Evolutionary conservation across 306 rosid genomes (phyloP).

Genomic region (Quercus engelmannii): DNA sequence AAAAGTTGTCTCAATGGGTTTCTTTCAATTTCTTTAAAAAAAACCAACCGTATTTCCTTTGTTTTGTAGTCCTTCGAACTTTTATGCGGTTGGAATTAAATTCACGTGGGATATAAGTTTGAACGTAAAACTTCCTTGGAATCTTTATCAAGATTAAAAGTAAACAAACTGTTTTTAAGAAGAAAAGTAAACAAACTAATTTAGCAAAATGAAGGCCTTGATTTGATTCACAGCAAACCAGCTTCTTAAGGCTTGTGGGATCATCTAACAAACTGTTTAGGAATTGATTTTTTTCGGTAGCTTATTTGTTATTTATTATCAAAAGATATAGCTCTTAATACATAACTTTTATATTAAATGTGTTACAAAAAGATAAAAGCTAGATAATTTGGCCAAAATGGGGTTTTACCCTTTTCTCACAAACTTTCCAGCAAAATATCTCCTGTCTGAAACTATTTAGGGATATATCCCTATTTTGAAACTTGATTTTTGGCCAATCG

Average conservation of each 20-base stretch:
- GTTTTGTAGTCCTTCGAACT: neutral
- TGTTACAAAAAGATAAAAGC: too few species aligned
- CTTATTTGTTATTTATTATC: too few species aligned
- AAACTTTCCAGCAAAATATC: too few species aligned
- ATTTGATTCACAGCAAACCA: neutral
- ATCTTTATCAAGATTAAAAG: too few species aligned
- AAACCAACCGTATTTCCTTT: neutral
- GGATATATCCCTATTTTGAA: accelerated
- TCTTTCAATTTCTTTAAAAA: neutral
- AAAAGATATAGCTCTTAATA: too few species aligned
- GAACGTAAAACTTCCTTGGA: neutral
- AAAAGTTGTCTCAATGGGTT: slow-evolving; percentile 3
- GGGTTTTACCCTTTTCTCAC: too few species aligned
- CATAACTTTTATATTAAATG: too few species aligned
- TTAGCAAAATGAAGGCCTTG: neutral
- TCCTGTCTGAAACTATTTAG: accelerated
- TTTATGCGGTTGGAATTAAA: neutral
- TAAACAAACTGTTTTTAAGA: too few species aligned
- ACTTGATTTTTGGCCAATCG: too few species aligned
- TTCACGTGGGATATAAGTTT: neutral
- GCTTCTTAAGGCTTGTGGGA: neutral
- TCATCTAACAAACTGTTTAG: neutral
- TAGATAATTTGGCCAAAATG: too few species aligned
- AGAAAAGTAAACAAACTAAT: too few species aligned
- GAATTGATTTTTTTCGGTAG: too few species aligned